Evolutionary conservation across 345 rosid genomes (phyloP), one percentile per base, ranked within the genome.

Genomic region (Sisymbrium irio): DNA sequence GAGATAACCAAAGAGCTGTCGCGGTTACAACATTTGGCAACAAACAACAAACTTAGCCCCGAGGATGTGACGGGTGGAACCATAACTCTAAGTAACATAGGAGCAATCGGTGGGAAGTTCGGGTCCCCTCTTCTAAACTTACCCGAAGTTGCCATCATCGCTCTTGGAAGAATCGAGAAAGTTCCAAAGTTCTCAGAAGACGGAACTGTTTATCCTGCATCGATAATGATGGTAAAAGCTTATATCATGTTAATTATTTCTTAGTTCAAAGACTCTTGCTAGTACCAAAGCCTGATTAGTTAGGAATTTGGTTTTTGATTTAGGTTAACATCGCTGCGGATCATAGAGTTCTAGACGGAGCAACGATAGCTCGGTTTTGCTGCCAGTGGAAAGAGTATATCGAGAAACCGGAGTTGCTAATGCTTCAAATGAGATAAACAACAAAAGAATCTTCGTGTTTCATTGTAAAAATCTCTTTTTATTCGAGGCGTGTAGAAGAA

Each of bases 311-410:
- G 9, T 3, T 44, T 39, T 9, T 53, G 42, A n/a, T 50, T 11
- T 50, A 90, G 98, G 87, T 90, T 42, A 93, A 90, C 71, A 83
- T 93, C 0, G 98, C 93, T 12, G 95, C 98, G 4, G 98, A 93
- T 80, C 98, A 90, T 67, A 82, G 97, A 78, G 97, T 93, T 65
- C 62, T 93, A 77, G 97, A 93, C n/a, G 98, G 98, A 64, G 97
- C 97, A 47, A 90, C 93, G 0, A 95, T 93, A 3, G 97, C 98
- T 36, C 81, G 85, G 79, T 93, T 92, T 77, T 93, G 98, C 76
- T 85, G 86, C 30, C 85, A 88, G 72, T 93, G 97, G 98, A 93
- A 93, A 85, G 84, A 75, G 57, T 86, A 83, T 15, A 83, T 93
- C 12, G 97, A 93, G 80, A 90, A 85, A 62, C 98, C 98, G 9